phyloP scores from a whole-genome alignment of 2,329 filamentous ascomycete species.

The Emericellopsis cladophorae region DNA sequence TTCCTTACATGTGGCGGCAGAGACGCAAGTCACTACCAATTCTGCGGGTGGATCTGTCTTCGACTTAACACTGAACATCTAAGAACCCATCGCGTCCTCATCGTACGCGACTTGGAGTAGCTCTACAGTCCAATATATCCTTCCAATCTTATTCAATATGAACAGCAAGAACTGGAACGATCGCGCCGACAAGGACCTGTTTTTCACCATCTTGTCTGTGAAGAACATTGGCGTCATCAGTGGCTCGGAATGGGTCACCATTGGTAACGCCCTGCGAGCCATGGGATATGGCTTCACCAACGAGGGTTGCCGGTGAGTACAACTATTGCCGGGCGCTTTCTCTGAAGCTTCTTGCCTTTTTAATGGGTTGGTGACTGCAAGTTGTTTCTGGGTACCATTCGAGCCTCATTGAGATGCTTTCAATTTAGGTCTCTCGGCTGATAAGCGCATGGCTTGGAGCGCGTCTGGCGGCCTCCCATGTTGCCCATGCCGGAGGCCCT shows the following conservation, averaged over 20 bases:
- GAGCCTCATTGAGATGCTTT: no score
- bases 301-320: constrained; percentile 48
- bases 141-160: constrained; percentile 12
- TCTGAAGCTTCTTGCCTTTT: background rate
- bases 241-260: constrained; percentile 48
- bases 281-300: constrained; percentile 52
- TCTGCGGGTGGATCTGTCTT: constrained; percentile 20
- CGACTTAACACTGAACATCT: constrained; percentile 22
- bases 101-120: background rate
- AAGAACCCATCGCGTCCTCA: constrained; percentile 2
- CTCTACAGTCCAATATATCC: background rate
- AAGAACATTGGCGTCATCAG: constrained; percentile 53
- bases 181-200: constrained; percentile 48
- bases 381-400: no score
- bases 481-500: background rate
- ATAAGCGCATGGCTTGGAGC: background rate
- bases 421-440: no score
- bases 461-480: background rate
- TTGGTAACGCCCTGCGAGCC: constrained; percentile 46
- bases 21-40: constrained; percentile 26
- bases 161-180: constrained; percentile 52
- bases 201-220: constrained; percentile 48
- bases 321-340: background rate
- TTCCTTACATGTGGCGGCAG: no score
- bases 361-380: background rate